A percentile compares a stretch with the other conserved stretches of the same genome.
Conservation (phyloP, 768 basidiomycete species). For the Lanmaoa pseudosensibilis region DNA sequence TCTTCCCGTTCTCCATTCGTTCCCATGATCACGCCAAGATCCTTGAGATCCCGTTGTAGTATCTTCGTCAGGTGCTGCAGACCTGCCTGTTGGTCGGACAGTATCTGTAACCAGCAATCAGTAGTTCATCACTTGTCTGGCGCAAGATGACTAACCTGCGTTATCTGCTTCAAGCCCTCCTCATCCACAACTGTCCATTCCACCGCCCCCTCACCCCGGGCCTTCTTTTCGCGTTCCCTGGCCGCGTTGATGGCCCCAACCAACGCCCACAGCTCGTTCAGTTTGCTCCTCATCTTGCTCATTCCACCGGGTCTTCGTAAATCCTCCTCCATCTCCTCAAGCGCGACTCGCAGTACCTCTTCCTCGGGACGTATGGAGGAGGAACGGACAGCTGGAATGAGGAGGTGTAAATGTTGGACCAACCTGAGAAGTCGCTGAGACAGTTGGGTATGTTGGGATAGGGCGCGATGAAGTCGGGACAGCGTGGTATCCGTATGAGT, state of each 20-base stretch:
- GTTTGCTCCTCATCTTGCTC: constrained; percentile 65
- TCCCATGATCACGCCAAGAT: constrained; percentile 64
- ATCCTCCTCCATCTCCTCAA: constrained; percentile 78
- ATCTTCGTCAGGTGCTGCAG: constrained; percentile 79
- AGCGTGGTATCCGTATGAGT: constrained; percentile 66
- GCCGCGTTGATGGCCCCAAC: constrained; percentile 69
- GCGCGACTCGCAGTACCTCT: constrained; percentile 64
- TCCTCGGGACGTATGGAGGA: constrained; percentile 79
- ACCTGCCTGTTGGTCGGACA: constrained; percentile 77
- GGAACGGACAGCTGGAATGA: constrained; percentile 74
- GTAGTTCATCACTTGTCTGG: neutral
- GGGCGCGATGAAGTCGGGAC: constrained; percentile 63
- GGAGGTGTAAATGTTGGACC: constrained; percentile 73
- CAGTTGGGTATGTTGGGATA: constrained; percentile 65
- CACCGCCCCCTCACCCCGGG: constrained; percentile 39
- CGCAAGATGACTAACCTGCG: constrained; percentile 50
- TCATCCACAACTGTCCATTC: constrained; percentile 89
- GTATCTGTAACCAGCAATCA: constrained; percentile 48
- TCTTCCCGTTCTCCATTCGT: constrained; percentile 40
- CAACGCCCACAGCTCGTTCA: constrained; percentile 85
- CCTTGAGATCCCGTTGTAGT: constrained; percentile 60
- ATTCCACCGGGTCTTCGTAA: constrained; percentile 50
- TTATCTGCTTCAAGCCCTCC: constrained; percentile 74
- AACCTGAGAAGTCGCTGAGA: constrained; percentile 67
- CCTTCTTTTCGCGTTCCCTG: constrained; percentile 49